Percentiles rank a stretch among this genome's conserved stretches.
Conservation (phyloP, 306 rosid genomes). For the Rosa persica region DNA sequence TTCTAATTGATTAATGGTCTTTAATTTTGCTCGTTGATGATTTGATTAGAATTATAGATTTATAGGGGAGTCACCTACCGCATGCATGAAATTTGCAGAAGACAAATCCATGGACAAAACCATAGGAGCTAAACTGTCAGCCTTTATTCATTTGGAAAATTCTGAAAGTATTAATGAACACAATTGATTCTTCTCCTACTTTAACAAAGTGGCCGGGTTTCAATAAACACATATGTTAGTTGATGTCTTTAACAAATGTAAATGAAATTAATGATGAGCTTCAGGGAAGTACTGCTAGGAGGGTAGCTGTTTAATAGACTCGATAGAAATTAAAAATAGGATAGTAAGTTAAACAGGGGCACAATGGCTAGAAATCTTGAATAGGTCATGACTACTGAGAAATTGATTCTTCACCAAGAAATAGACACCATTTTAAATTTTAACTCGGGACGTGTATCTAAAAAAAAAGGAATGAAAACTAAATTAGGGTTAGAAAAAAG, state of each 20-base stretch:
- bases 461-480: too few relatives aligned
- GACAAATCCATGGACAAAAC: neutral
- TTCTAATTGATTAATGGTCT: neutral
- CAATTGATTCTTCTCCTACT: conserved; percentile 10
- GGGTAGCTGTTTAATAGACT: neutral
- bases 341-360: neutral
- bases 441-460: too few relatives aligned
- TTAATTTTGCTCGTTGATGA: conserved; percentile 9
- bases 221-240: neutral
- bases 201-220: neutral
- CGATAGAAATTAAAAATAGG: neutral
- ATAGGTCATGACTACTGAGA: neutral
- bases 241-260: neutral
- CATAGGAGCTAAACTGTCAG: neutral
- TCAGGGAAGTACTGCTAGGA: neutral
- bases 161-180: neutral
- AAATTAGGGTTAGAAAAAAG: too few relatives aligned
- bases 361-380: neutral
- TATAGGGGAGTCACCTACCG: neutral
- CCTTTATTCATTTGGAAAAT: neutral
- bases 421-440: too few relatives aligned
- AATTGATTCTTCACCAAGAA: too few relatives aligned
- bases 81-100: neutral
- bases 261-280: neutral
- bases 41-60: neutral